Evolutionary conservation across 2,329 filamentous ascomycete genomes (phyloP), one percentile per base, ranked within the genome.

Genomic region (Diaporthe sp.): DNA sequence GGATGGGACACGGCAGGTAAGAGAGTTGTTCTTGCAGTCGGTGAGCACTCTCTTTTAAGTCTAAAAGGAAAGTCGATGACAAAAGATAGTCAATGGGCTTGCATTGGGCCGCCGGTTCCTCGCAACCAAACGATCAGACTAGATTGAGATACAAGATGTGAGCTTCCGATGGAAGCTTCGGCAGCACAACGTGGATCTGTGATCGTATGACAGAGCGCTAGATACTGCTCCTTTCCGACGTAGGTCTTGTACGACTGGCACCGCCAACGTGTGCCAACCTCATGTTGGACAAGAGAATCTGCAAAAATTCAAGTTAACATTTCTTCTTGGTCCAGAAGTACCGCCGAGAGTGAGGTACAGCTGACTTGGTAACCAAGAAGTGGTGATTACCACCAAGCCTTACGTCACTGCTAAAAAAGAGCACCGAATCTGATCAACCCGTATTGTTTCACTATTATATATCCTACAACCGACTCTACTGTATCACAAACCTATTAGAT

Each of bases 151-250:
- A 5, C 1, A 19, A 9, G 4, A 5, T 4, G 19, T 39, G 32
- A 17, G 13, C 13, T 22, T 39, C 63, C 32, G n/a, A 37, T n/a
- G n/a, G 25, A 35, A 22, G 44, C 32, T 68, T 53, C 47, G 4
- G 63, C 32, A 68, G n/a, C 63, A 68, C 63, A 53, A 12, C 63
- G 7, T 51, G 47, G n/a, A 51, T 39, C 47, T 51, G n/a, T 51
- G 47, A 15, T 53, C 47, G 63, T 68, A 53, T 68, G 47, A 68
- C 63, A 53, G 30, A 7, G 63, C 22, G 44, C 63, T 32, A 68
- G 63, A 68, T 68, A 32, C 63, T 68, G 63, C 47, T 22, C 25
- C 47, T 39, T 39, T 10, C 63, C 63, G 63, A 27, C 30, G 63
- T 47, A 53, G 22, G 63, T 37, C 32, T 68, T 53, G 63, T 68